Base-by-base conservation (phyloP, 352 stramenopile genomes). In the Pythium rishiriense region DNA sequence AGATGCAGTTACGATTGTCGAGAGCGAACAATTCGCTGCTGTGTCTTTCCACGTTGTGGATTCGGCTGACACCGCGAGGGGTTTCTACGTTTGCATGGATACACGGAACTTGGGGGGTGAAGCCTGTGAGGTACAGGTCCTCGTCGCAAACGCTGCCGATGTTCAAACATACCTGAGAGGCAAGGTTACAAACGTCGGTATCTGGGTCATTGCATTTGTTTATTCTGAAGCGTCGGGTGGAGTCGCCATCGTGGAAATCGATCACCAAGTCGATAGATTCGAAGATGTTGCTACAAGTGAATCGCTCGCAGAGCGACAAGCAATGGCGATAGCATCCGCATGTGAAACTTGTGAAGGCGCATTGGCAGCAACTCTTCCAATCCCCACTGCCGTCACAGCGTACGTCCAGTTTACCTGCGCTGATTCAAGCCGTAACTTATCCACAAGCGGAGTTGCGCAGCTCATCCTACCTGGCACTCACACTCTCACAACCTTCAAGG, bases 151-250 rank as follows among this genome's bases (percentile, higher is more conserved):
- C 52, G 51, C 57, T n/a, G 54, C 28, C 31, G 75, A 69, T 0
- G 58, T 76, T 4, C 66, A 76, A 41, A 43, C 84, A 19, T 87
- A 78, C 52, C 49, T 87, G 25, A 70, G 59, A 22, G 79, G 75
- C 7, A 28, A 56, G 26, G 37, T 54, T 2, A 31, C 31, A 19
- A 64, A 60, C 8, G 19, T 8, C 9, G 66, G 50, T 0, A 12
- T 77, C 33, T 89, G 80, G 80, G 52, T 78, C 8, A 53, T 83
- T 24, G 69, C 74, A 47, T 70, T 56, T 25, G 35, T 85, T 0
- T 22, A 21, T 4, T 15, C 1, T 11, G 39, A 31, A 2, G 41
- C 41, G 10, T 41, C 21, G 5, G 46, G 21, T 15, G 29, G 28
- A 22, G 19, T 45, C 10, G 17, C 14, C 3, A 6, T 62, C 21